Conservation (phyloP, 2,329 filamentous ascomycete genomes). For the Ophiognomonia clavigignenti-juglandacearum region DNA sequence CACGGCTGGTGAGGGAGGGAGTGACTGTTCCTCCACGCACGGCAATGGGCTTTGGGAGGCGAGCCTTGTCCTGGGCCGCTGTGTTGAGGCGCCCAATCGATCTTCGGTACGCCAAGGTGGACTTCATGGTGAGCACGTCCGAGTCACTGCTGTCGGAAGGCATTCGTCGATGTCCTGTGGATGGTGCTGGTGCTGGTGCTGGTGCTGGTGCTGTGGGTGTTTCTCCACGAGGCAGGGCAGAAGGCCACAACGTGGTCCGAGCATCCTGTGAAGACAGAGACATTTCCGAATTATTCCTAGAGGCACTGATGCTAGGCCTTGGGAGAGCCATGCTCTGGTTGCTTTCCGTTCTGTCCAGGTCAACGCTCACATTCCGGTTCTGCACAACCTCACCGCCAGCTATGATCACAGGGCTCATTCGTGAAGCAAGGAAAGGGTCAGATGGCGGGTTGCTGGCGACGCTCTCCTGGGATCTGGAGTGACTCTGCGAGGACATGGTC, state of each 20-base stretch:
- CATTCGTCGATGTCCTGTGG: conserved; percentile 28
- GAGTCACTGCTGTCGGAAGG: conserved; percentile 56
- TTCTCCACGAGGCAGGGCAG: conserved; percentile 40
- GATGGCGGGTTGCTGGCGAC: conserved; percentile 36
- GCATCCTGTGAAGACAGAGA: conserved; percentile 37
- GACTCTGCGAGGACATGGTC: conserved; percentile 34
- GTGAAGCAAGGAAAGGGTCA: conserved; percentile 56
- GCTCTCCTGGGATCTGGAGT: conserved; percentile 44
- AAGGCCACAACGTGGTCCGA: conserved; percentile 48
- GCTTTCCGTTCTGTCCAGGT: conserved; percentile 45
- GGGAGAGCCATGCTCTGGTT: conserved; percentile 38
- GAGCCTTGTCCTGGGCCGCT: conserved; percentile 37
- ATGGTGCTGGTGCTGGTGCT: too few species aligned
- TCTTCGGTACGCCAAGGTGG: conserved; percentile 50
- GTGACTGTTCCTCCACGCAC: conserved; percentile 34
- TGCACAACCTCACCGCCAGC: conserved; percentile 58
- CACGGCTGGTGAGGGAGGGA: conserved; percentile 51
- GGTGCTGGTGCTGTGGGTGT: too few species aligned
- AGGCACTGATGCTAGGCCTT: conserved; percentile 37
- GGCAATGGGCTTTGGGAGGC: conserved; percentile 49
- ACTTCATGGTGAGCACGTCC: conserved; percentile 40
- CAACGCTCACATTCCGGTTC: conserved; percentile 51
- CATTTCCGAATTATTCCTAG: conserved; percentile 35
- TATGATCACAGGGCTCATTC: conserved; percentile 63
- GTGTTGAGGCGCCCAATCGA: conserved; percentile 48